A percentile compares a stretch with the other conserved stretches of the same genome.
These are phyloP conservation scores for Xylaria digitata DNA, from an alignment of 2,329 filamentous ascomycete genomes.

Conservation along the genomic window DNA sequence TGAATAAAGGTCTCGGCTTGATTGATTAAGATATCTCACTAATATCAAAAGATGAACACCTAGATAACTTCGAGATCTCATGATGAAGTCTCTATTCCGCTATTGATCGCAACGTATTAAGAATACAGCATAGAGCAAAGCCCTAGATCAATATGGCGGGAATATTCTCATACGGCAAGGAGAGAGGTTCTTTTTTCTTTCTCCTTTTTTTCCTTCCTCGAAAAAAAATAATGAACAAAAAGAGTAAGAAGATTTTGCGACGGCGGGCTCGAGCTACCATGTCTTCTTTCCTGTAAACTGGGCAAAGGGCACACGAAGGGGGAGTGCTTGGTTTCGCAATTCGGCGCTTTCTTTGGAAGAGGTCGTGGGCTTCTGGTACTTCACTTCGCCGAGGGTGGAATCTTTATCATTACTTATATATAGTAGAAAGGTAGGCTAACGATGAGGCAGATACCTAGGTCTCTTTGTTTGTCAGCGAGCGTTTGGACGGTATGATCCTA, in stretches of 20 bases:
- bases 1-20: not conserved
- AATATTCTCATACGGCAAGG: too few species aligned
- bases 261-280: not conserved
- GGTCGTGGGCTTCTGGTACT: not conserved
- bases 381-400: constrained; percentile 8
- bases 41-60: not conserved
- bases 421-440: too few species aligned
- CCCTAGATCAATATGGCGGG: too few species aligned
- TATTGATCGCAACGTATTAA: too few species aligned
- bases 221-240: not conserved
- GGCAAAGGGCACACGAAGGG: not conserved
- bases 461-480: too few species aligned
- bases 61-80: not conserved
- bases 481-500: too few species aligned
- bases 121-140: too few species aligned
- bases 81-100: too few species aligned
- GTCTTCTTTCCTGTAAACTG: not conserved
- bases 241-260: not conserved
- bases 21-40: not conserved
- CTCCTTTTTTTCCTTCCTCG: too few species aligned
- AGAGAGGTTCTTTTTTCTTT: too few species aligned
- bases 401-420: not conserved
- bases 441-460: too few species aligned
- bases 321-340: not conserved
- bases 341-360: too few species aligned